Base-by-base conservation (phyloP, 345 rosid species). In the Citrus australasica region DNA sequence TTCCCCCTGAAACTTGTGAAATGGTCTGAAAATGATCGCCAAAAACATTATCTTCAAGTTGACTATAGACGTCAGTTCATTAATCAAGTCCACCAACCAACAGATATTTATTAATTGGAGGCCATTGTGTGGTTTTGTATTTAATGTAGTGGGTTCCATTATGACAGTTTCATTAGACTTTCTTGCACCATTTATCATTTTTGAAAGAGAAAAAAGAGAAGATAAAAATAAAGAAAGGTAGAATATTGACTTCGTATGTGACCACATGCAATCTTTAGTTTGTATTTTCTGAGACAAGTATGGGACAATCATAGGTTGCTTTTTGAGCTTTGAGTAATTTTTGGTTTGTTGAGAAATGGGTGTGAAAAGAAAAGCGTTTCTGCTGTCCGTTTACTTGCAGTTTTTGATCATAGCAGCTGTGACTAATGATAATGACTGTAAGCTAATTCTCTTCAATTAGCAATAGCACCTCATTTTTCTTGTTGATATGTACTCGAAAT, bases 371-470 rank as follows among this genome's bases (percentile, higher is more conserved):
- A 42, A 61, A 48, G 71, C 64, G 3, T 75, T 75, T 48, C 7
- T 64, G 37, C 78, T 75, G 7, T 63, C 32, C 9, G 28, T 64
- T 64, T 75, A 7, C 40, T 5, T 75, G 61, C 78, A 75, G 30
- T 48, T 48, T 48, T 5, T 75, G 22, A 48, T 75, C 61, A 48
- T 64, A 63, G 69, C 78, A 30, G 78, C 78, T 42, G 28, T 17
- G 60, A 75, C 78, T 5, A 75, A 75, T 8, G 5, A 7, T 2
- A 0, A 48, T 6, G 78, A 75, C 51, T 56, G 77, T 74, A 21
- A 74, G 77, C 62, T 40, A 5, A 7, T 30, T 3, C 37, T 8
- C 24, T 65, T 21, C 69, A 32, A 7, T n/a, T 33, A 72, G 30
- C 24, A 19, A 22, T 33, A n/a, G 22, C 16, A 33, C 22, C 62